Evolutionary conservation across 805 yeast species (phyloP), one percentile per base, ranked within the genome.

Genomic region (Schwanniomyces polymorphus): DNA sequence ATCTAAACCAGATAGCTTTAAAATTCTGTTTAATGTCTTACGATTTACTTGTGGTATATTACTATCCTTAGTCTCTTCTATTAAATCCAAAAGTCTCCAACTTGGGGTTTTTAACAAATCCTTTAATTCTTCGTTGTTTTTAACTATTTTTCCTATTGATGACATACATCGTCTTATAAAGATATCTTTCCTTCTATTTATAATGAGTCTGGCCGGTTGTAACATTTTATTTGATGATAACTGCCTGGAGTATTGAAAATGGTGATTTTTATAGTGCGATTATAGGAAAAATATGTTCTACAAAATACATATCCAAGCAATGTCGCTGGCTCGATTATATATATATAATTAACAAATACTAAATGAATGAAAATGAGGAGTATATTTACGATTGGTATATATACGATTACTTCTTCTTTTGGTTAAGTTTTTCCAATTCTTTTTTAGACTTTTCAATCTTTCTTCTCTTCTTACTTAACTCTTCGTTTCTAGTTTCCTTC

Each of bases 401-500:
- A 23, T 27, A 25, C 11, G 11, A 28, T 35, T 17, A 41, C 28
- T 17, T 26, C 26, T 33, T 47, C 48, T 47, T 48, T 45, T 56
- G 50, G 38, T 53, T 55, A 49, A 60, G 44, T 47, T 65, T 61
- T 16, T 56, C 56, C 56, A 69, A 64, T 48, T 68, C 62, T 37
- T 60, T 59, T 65, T 85, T 82, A 58, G 83, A 76, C 78, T 86
- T 85, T 42, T 80, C 84, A 46, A 90, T 72, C 64, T 81, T 83
- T 68, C 80, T 81, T 69, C 78, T 85, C 81, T 87, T 87, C 68
- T 80, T 78, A 59, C 79, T 75, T 65, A 88, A 75, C 45, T 76
- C 80, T 48, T 85, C 86, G 60, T 82, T 81, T 70, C 92, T 84
- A 44, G 78, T 78, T 61, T 88, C 90, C 74, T 88, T 87, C 80